These are phyloP conservation scores for Ordospora colligata DNA, from an alignment of 371 early-diverging fungal species.

Conservation along the genomic window DNA sequence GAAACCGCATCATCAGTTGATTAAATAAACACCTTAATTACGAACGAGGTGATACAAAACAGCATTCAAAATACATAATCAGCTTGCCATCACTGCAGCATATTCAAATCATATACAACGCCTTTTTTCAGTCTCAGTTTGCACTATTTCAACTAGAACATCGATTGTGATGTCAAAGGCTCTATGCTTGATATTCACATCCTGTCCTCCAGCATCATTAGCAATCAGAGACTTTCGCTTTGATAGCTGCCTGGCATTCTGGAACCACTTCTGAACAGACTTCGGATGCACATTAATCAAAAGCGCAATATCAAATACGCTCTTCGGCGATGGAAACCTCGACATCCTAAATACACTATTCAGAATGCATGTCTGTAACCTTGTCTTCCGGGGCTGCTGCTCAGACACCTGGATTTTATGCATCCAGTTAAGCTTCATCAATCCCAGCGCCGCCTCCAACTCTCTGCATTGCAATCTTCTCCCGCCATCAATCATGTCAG, in stretches of 20 bases:
- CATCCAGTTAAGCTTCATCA: constrained; percentile 20
- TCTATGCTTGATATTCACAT: neutral
- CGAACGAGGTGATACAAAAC: too few species aligned
- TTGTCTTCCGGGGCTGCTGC: constrained; percentile 28
- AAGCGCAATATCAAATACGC: constrained; percentile 33
- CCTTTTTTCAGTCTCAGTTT: neutral
- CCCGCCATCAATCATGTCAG: neutral
- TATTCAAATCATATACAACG: too few species aligned
- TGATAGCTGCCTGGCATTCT: constrained; percentile 43
- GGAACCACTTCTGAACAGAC: constrained; percentile 53
- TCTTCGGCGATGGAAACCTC: constrained; percentile 30
- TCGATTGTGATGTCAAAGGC: constrained; percentile 5
- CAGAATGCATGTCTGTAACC: constrained; percentile 36
- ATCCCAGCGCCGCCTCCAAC: constrained; percentile 32
- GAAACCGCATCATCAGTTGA: too few species aligned
- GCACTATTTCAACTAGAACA: neutral
- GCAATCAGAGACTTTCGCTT: neutral
- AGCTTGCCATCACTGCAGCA: too few species aligned
- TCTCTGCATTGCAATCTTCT: constrained; percentile 1
- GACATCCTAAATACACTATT: constrained; percentile 41
- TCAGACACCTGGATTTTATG: too few species aligned
- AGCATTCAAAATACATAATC: too few species aligned
- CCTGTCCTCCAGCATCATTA: neutral
- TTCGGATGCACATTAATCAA: constrained; percentile 42
- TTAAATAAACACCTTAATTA: too few species aligned